Evolutionary conservation across 2,329 filamentous ascomycete species (phyloP), one percentile per base, ranked within the genome.

Genomic region (Pezicula neosporulosa): DNA sequence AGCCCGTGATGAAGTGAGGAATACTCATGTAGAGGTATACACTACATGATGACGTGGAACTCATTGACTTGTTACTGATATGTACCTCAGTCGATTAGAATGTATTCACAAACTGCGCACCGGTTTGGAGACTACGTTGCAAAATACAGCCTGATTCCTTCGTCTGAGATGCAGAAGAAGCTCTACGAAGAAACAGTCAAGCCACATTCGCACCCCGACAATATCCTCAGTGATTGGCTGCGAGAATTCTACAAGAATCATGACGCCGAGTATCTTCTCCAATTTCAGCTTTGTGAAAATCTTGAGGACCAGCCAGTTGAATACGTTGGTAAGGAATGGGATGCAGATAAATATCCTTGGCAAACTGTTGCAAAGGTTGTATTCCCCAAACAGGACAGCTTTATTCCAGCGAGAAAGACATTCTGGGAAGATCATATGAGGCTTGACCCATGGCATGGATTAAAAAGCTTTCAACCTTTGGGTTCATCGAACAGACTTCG

Each of bases 31-130:
- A 3, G 66, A 70, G 47, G 64, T 60, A 24, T 24, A 24, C 24
- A 24, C 5, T 24, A 24, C 24, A 24, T 24, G 24, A 24, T 6
- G 24, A 24, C 24, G 7, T 24, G 24, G 24, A 24, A 24, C 24
- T 6, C 24, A 24, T 24, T 24, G 7, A 24, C 3, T 24, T 6
- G 24, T 24, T 24, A 6, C 24, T 24, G 7, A 24, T 4, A 21
- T 21, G 21, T 21, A 5, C 5, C 21, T 21, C 5, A 5, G 21
- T 21, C 21, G 21, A 21, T 5, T 5, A 3, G 21, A 27, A 63
- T 73, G 51, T 76, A 78, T 62, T 73, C 72, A 0, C 74, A 78
- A 58, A 71, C 68, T 13, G 72, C 75, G 0, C 77, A 75, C 56
- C 72, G 72, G 19, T 77, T 73, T 53, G 74, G 74, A 18, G 66